These are phyloP conservation scores for Pigoraptor vietnamica DNA, from an alignment of 78 protist genomes.

Conservation along the genomic window DNA sequence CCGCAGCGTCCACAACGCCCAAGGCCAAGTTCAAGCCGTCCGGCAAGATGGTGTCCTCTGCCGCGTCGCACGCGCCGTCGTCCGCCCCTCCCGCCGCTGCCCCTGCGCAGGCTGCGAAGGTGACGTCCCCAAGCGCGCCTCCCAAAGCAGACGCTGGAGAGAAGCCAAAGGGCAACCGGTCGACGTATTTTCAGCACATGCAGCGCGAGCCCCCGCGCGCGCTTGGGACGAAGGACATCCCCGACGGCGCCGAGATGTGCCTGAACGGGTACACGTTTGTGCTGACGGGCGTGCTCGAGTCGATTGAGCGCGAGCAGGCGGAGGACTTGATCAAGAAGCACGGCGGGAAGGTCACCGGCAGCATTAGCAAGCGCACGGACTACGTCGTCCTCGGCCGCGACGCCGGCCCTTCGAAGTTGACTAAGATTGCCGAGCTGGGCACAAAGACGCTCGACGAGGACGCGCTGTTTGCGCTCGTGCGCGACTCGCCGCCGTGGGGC, in stretches of 20 bases:
- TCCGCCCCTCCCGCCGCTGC: background rate
- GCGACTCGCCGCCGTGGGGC: background rate
- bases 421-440: constrained; percentile 12
- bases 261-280: constrained; percentile 7
- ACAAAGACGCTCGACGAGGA: constrained; percentile 49
- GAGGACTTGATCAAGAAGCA: constrained; percentile 12
- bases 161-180: background rate
- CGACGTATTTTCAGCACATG: background rate
- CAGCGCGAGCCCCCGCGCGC: background rate
- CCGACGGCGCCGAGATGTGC: background rate
- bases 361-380: constrained; percentile 6
- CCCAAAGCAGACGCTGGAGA: background rate
- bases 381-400: constrained; percentile 50
- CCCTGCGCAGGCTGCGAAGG: background rate
- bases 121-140: background rate
- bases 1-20: background rate
- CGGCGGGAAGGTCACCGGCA: constrained; percentile 9
- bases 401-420: constrained; percentile 44
- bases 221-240: background rate
- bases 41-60: background rate
- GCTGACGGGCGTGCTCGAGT: constrained; percentile 24
- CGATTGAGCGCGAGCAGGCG: background rate
- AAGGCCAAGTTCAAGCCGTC: background rate
- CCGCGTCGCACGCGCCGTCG: background rate
- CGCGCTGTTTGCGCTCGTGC: constrained; percentile 40